These are phyloP conservation scores for Emmonsiellopsis sp. DNA, from an alignment of 2,329 filamentous ascomycete species.

Conservation along the genomic window DNA sequence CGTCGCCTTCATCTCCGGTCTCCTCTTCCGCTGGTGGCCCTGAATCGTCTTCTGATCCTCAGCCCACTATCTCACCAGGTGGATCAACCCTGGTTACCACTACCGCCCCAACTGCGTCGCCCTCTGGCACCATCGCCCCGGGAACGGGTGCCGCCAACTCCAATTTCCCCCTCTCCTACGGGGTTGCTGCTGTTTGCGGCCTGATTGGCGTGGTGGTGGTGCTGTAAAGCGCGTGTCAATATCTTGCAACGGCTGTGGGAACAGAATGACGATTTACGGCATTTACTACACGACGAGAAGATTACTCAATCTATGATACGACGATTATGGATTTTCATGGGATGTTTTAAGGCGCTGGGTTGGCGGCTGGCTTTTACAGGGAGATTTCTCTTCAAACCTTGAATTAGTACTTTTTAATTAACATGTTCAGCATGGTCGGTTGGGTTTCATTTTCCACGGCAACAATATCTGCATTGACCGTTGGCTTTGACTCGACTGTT, in stretches of 20 bases:
- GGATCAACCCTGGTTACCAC: background rate
- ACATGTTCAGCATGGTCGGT: too few relatives aligned
- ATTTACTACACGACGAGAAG: background rate
- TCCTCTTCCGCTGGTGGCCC: slow-evolving; percentile 38
- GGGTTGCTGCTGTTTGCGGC: slow-evolving; percentile 14
- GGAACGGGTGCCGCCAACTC: slow-evolving; percentile 12
- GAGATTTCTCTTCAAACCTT: background rate
- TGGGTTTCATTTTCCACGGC: background rate
- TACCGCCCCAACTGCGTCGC: slow-evolving; percentile 1
- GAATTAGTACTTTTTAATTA: background rate
- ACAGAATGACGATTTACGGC: background rate
- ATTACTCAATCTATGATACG: background rate
- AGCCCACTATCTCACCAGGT: slow-evolving; percentile 5
- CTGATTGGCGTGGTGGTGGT: slow-evolving; percentile 15
- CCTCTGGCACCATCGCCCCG: slow-evolving; percentile 10
- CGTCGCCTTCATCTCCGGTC: slow-evolving; percentile 34
- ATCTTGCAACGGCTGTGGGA: background rate
- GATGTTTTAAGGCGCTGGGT: background rate
- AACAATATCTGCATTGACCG: too few relatives aligned
- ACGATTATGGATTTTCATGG: background rate
- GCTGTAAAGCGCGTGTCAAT: slow-evolving; percentile 13
- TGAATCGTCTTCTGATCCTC: slow-evolving; percentile 23
- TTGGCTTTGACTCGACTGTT: background rate
- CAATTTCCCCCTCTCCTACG: slow-evolving; percentile 9
- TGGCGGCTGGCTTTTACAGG: background rate